Percentiles rank a stretch among this genome's conserved stretches.
Evolutionary conservation across 768 basidiomycete species (phyloP).

Genomic region (Psilocybe cubensis): DNA sequence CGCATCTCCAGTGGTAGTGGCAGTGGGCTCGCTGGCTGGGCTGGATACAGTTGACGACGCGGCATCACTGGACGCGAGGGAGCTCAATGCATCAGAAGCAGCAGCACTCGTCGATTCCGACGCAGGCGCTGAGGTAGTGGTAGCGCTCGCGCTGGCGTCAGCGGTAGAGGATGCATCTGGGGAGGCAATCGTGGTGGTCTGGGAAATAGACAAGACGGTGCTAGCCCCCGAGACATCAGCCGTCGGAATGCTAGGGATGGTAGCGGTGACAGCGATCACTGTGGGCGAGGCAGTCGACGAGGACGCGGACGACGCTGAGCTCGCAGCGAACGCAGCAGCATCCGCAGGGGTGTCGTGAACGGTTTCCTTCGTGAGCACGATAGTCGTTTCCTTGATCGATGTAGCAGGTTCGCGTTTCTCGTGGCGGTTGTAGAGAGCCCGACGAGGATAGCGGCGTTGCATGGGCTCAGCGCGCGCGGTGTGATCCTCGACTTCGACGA

Average conservation of each 20-base stretch:
- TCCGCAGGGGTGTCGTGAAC: constrained; percentile 26
- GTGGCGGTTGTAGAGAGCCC: constrained; percentile 29
- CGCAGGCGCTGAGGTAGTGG: constrained; percentile 1
- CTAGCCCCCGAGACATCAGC: not conserved
- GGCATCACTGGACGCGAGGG: constrained; percentile 2
- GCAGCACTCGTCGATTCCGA: constrained; percentile 4
- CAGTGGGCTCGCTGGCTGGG: constrained; percentile 6
- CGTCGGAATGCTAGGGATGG: constrained; percentile 8
- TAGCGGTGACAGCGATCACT: constrained; percentile 7
- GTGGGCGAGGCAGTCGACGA: constrained; percentile 5
- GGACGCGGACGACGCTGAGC: not conserved
- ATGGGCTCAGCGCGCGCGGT: constrained; percentile 26
- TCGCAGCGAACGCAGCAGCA: constrained; percentile 16
- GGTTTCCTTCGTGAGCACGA: constrained; percentile 20
- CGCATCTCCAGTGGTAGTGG: not conserved
- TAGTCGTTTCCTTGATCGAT: constrained; percentile 24
- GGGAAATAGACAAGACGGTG: constrained; percentile 14
- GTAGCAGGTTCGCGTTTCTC: constrained; percentile 32
- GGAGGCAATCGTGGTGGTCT: constrained; percentile 14
- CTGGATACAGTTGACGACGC: constrained; percentile 7
- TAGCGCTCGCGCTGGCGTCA: not conserved
- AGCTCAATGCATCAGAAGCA: not conserved
- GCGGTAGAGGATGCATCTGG: constrained; percentile 10
- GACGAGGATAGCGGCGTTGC: constrained; percentile 32
- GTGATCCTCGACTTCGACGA: constrained; percentile 30